Evolutionary conservation across 129 eudicot genomes (phyloP).

Genomic region (Centella asiatica): DNA sequence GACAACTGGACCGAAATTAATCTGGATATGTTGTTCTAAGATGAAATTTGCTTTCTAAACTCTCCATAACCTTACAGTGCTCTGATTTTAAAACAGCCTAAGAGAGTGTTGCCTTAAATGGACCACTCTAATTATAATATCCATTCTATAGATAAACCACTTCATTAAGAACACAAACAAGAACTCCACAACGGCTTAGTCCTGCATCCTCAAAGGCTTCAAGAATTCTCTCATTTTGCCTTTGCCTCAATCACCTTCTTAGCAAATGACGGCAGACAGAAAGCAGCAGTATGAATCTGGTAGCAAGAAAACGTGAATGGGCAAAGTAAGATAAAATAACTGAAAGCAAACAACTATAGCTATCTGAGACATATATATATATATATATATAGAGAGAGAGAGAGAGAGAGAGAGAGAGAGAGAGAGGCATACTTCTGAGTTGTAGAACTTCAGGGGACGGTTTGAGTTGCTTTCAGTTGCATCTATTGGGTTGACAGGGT

Average conservation of each 20-base stretch:
- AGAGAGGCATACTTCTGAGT: constrained; percentile 74
- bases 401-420: no score
- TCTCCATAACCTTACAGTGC: no score
- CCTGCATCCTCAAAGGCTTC: constrained; percentile 15
- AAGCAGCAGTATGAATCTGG: constrained; percentile 80
- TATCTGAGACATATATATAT: not conserved
- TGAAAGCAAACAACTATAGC: not conserved
- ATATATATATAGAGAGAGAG: not conserved
- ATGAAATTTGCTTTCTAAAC: no score
- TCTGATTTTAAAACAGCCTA: no score
- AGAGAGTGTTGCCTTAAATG: no score
- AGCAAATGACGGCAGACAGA: constrained; percentile 89
- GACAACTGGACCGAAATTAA: no score
- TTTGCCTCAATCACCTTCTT: constrained; percentile 64
- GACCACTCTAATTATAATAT: not conserved
- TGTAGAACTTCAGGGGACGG: constrained; percentile 79
- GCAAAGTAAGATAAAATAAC: not conserved
- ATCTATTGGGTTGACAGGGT: constrained; percentile 77
- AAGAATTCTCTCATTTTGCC: constrained; percentile 23
- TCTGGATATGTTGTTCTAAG: no score
- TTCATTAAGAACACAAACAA: constrained; percentile 17
- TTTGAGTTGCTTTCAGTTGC: constrained; percentile 30
- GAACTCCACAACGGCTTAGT: constrained; percentile 24
- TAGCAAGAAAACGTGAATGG: not conserved
- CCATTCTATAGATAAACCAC: constrained; percentile 21